phyloP scores from a whole-genome alignment of 257 asterid genomes.

The Solanum dulcamara region DNA sequence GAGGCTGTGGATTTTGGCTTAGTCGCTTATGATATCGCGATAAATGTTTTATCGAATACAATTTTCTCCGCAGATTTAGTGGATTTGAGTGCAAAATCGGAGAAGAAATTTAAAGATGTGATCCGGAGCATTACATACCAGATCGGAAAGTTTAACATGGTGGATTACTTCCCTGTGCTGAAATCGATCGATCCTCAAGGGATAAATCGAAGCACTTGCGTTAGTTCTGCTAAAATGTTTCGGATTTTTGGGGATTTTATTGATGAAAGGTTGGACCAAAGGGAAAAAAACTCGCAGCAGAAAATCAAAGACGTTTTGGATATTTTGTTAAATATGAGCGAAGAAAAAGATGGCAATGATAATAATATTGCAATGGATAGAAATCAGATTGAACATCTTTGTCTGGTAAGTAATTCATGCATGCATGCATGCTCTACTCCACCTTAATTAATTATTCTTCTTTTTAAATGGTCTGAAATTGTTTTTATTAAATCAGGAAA shows the following conservation, averaged over 20 bases:
- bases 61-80: slow-evolving; percentile 41
- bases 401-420: background rate
- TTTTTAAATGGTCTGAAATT: background rate
- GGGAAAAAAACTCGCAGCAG: background rate
- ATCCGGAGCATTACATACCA: background rate
- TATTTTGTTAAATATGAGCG: background rate
- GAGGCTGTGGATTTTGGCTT: slow-evolving; percentile 41
- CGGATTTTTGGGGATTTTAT: slow-evolving; percentile 26
- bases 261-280: slow-evolving; percentile 24
- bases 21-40: slow-evolving; percentile 36
- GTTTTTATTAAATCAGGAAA: no score
- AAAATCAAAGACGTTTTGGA: background rate
- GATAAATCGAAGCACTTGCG: slow-evolving; percentile 30
- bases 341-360: background rate
- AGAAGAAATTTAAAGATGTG: slow-evolving; percentile 44
- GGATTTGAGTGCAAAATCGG: slow-evolving; percentile 41
- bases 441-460: no score
- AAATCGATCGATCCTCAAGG: slow-evolving; percentile 47
- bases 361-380: background rate
- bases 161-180: slow-evolving; percentile 41
- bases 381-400: background rate
- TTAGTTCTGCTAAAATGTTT: slow-evolving; percentile 19
- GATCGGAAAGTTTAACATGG: background rate
- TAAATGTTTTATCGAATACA: slow-evolving; percentile 41
- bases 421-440: background rate